These are phyloP conservation scores for Hevea brasiliensis DNA, from an alignment of 345 rosid genomes.

Conservation along the genomic window DNA sequence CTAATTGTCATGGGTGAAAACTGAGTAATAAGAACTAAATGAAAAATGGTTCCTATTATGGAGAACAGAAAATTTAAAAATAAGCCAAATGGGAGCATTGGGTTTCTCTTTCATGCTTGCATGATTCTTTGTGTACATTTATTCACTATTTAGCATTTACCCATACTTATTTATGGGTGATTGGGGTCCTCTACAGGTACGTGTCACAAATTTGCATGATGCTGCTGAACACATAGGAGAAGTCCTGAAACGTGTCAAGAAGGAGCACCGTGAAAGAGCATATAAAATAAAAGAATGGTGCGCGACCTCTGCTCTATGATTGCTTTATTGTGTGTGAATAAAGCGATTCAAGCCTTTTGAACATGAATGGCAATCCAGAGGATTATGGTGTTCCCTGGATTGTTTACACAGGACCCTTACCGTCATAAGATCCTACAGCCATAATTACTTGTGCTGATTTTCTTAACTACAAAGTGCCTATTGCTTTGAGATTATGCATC, in stretches of 20 bases:
- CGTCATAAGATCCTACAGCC: background rate
- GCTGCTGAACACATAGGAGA: slow-evolving; percentile 93
- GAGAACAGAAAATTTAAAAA: background rate
- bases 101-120: too few relatives aligned
- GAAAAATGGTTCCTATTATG: background rate
- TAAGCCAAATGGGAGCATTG: background rate
- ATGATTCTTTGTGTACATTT: too few relatives aligned
- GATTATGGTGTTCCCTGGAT: background rate
- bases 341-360: background rate
- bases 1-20: background rate
- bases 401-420: background rate
- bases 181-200: slow-evolving; percentile 47
- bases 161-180: background rate
- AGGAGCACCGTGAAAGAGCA: slow-evolving; percentile 81
- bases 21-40: background rate
- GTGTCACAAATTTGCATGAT: slow-evolving; percentile 78
- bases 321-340: background rate
- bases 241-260: slow-evolving; percentile 85
- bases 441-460: background rate
- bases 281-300: slow-evolving; percentile 86
- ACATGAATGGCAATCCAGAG: background rate
- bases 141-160: background rate
- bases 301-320: slow-evolving; percentile 4
- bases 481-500: background rate
- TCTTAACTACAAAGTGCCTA: too few relatives aligned